Conservation (phyloP, 352 stramenopile genomes). For the Phytophthora macrochlamydospora region DNA sequence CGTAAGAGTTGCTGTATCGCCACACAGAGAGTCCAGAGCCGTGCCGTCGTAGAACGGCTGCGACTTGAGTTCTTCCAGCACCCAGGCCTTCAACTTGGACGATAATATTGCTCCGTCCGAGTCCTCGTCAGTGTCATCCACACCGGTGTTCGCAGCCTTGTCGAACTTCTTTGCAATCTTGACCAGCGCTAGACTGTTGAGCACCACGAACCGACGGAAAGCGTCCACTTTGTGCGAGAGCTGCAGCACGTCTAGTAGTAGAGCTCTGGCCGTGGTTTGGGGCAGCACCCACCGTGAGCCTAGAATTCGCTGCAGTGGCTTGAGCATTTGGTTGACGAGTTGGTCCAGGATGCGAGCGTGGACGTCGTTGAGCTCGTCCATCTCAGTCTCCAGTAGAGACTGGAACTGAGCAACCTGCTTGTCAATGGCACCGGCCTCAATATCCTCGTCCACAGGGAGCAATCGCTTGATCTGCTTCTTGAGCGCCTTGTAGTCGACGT, state of each 20-base stretch:
- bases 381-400: constrained; percentile 46
- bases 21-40: constrained; percentile 61
- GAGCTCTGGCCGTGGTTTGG: constrained; percentile 47
- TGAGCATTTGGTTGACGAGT: constrained; percentile 45
- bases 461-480: constrained; percentile 68
- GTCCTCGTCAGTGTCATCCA: constrained; percentile 9
- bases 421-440: background rate
- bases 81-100: constrained; percentile 30
- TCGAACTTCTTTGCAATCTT: constrained; percentile 89
- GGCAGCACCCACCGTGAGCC: constrained; percentile 68
- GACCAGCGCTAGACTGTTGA: constrained; percentile 80
- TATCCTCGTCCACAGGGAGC: constrained; percentile 9
- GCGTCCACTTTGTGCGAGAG: constrained; percentile 69
- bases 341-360: constrained; percentile 63
- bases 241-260: constrained; percentile 65
- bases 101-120: background rate
- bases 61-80: constrained; percentile 60
- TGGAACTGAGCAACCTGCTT: constrained; percentile 27
- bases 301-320: constrained; percentile 39
- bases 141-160: constrained; percentile 41
- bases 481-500: constrained; percentile 85
- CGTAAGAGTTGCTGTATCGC: constrained; percentile 47
- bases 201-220: constrained; percentile 77
- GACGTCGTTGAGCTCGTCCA: constrained; percentile 64
- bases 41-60: constrained; percentile 73